Conservation (phyloP, 768 basidiomycete species). For the Lentinula aciculospora region DNA sequence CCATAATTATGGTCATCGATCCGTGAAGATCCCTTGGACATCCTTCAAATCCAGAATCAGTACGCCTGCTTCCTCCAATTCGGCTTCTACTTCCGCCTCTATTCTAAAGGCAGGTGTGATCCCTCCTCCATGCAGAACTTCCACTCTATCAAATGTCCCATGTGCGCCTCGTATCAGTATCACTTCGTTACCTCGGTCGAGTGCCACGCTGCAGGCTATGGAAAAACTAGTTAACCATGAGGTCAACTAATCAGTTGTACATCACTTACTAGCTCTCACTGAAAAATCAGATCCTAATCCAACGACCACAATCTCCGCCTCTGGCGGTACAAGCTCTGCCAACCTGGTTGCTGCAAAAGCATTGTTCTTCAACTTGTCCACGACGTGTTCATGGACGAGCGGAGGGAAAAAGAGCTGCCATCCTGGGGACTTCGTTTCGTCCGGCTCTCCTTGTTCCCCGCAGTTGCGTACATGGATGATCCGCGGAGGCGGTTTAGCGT, state of each 20-base stretch:
- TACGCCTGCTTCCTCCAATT: constrained; percentile 67
- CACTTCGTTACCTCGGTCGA: constrained; percentile 61
- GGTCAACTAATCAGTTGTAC: neutral
- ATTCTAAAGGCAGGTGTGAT: constrained; percentile 46
- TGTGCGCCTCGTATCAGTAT: constrained; percentile 60
- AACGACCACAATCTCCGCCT: constrained; percentile 60
- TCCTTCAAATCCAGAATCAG: constrained; percentile 63
- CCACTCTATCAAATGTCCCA: constrained; percentile 61
- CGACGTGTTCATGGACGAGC: constrained; percentile 41
- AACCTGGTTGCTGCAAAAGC: constrained; percentile 60
- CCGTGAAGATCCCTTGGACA: constrained; percentile 50
- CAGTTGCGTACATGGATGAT: constrained; percentile 68
- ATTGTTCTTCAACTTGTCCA: constrained; percentile 69
- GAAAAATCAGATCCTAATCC: constrained; percentile 69
- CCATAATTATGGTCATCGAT: constrained; percentile 27
- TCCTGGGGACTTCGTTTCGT: constrained; percentile 48
- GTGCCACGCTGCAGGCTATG: constrained; percentile 52
- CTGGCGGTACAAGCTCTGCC: constrained; percentile 38
- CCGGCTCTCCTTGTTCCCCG: constrained; percentile 56
- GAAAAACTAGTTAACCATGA: neutral
- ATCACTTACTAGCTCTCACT: constrained; percentile 33
- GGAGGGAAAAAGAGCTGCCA: constrained; percentile 60
- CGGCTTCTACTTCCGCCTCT: constrained; percentile 56
- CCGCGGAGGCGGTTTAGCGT: constrained; percentile 38
- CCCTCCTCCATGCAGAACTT: constrained; percentile 54